phyloP scores from a whole-genome alignment of 2,329 filamentous ascomycete genomes.

The Stenocarpella maydis region DNA sequence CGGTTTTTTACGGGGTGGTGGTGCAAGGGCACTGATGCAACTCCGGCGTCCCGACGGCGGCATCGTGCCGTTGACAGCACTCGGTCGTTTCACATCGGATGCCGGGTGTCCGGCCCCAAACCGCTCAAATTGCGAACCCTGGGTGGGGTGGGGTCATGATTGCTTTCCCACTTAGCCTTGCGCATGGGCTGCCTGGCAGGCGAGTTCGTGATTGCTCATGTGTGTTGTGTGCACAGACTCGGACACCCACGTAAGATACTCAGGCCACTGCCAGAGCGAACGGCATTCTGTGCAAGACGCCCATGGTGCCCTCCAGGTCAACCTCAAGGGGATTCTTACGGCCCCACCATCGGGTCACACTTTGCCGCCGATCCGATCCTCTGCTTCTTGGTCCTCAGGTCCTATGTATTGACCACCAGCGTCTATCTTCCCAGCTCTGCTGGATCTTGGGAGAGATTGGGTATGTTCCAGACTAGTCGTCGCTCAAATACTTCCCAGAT shows the following conservation, averaged over 20 bases:
- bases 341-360: constrained; percentile 17
- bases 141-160: not conserved
- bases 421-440: not conserved
- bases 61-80: not conserved
- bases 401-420: too few relatives aligned
- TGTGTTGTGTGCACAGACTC: constrained; percentile 11
- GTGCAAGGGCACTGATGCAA: not conserved
- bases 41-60: constrained; percentile 5
- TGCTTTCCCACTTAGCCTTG: not conserved
- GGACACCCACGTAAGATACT: not conserved
- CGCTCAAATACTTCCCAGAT: not conserved
- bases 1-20: not conserved
- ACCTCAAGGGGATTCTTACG: constrained; percentile 8
- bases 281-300: not conserved
- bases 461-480: not conserved
- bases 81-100: constrained; percentile 17
- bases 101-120: not conserved
- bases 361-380: constrained; percentile 14
- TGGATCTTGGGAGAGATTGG: constrained; percentile 3
- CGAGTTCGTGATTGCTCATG: constrained; percentile 2
- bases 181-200: not conserved
- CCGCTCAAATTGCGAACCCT: not conserved
- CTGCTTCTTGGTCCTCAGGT: not conserved
- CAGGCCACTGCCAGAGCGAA: not conserved
- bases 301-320: not conserved